Evolutionary conservation across 179 eudicot species (phyloP), one percentile per base, ranked within the genome.

Genomic region (Carnegiea gigantea): DNA sequence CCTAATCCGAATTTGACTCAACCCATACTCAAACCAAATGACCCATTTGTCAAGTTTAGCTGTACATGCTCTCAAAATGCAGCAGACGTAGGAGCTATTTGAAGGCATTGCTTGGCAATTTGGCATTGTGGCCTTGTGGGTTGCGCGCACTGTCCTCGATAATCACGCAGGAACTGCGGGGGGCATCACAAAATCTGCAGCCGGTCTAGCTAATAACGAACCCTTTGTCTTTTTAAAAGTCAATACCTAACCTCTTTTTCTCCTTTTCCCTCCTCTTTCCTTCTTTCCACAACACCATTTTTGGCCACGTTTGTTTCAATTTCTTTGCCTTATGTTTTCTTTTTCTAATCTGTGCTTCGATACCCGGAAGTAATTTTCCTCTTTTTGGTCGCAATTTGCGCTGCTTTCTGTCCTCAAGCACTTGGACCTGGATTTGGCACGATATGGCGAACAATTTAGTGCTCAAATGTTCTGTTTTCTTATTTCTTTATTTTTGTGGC

Each of bases 1-100:
- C 30, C 30, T 28, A 28, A 28, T 28, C 30, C 30, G 30, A 28
- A 28, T 1, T 28, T 28, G 30, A 28, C 0, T 1, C 30, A 1
- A 28, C 30, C 30, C 30, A 28, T 28, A 0, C 30, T 1, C 30
- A 1, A 28, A 28, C 30, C 30, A 1, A 28, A 28, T 28, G 30
- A 28, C 30, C 30, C 30, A 28, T 28, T 28, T 28, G 30, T 1
- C 30, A 28, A 1, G 30, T 28, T 1, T 28, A 28, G n/a, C n/a
- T n/a, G n/a, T n/a, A n/a, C n/a, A n/a, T n/a, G n/a, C n/a, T n/a
- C 57, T 51, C 57, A 51, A 51, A 51, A 60, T 60, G 65, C 65
- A 1, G 26, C n/a, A 62, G 5, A 23, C 68, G 68, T 23, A 23
- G 68, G 30, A 24, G 68, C 23, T 20, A 20, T 48, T 48, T 18